Base-by-base conservation (phyloP, 192 early-diverging fungal genomes). In the Ramicandelaber brevisporus region DNA sequence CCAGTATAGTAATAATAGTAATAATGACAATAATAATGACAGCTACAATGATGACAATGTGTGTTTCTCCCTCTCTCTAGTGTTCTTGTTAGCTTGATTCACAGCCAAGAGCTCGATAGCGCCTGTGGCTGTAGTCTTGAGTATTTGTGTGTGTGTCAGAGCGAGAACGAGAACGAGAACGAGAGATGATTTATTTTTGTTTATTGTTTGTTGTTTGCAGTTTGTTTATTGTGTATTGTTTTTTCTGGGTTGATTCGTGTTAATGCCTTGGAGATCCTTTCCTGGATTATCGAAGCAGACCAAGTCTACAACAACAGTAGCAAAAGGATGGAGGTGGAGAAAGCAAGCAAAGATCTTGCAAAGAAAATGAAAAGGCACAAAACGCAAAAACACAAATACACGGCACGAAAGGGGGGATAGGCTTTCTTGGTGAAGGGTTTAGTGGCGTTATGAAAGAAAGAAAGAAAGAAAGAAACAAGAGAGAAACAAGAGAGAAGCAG, bases 201-300 rank as follows among this genome's bases (percentile, higher is more conserved):
- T n/a, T n/a, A n/a, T n/a, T n/a, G n/a, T n/a, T n/a, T n/a, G n/a
- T n/a, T n/a, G n/a, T n/a, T n/a, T n/a, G n/a, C n/a, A n/a, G n/a
- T n/a, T n/a, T n/a, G n/a, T n/a, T n/a, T n/a, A n/a, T n/a, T n/a
- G n/a, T n/a, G n/a, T n/a, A 1, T 27, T 12, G 17, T 13, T 11
- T 18, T 30, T 30, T 17, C 36, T 38, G 7, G 15, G 21, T 12
- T 25, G 8, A 25, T 11, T 25, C 8, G 8, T 25, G 24, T 25
- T 11, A 11, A 9, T 25, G 8, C 11, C 11, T 25, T 25, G 24
- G 24, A 25, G 11, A 25, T 25, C 11, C 11, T 25, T 25, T 11
- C 24, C 8, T 25, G 8, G 8, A 11, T 9, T 9, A 11, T 25
- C 8, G 24, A 9, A 25, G 24, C 8, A 8, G 11, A 11, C 24